These are phyloP conservation scores for Pleurotus sapidus DNA, from an alignment of 768 basidiomycete species.

Conservation along the genomic window DNA sequence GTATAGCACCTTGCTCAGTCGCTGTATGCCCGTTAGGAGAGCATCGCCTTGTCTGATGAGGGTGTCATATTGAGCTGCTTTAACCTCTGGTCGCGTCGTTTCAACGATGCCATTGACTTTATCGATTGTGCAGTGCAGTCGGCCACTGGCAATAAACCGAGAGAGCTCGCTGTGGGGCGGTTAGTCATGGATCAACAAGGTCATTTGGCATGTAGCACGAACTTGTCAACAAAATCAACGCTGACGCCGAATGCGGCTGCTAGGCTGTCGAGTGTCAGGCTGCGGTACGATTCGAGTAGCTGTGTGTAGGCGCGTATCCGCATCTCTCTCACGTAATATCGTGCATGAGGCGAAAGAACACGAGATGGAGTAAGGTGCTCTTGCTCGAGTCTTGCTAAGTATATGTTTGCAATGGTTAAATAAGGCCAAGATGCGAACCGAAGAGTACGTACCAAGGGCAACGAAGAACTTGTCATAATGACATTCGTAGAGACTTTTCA, in stretches of 20 bases:
- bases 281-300: slow-evolving; percentile 87
- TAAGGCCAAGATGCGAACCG: neutral
- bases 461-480: slow-evolving; percentile 95
- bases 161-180: slow-evolving; percentile 69
- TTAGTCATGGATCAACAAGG: neutral
- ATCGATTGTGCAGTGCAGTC: slow-evolving; percentile 88
- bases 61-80: slow-evolving; percentile 88
- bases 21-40: slow-evolving; percentile 81
- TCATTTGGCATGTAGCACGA: slow-evolving; percentile 23
- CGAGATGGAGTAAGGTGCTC: slow-evolving; percentile 85
- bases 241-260: slow-evolving; percentile 87
- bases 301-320: slow-evolving; percentile 92
- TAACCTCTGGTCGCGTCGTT: slow-evolving; percentile 66
- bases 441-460: slow-evolving; percentile 61
- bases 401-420: neutral
- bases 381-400: slow-evolving; percentile 82
- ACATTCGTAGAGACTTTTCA: slow-evolving; percentile 87
- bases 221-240: slow-evolving; percentile 85
- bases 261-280: slow-evolving; percentile 85
- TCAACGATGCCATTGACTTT: slow-evolving; percentile 93
- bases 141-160: slow-evolving; percentile 84
- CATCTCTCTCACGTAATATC: slow-evolving; percentile 94
- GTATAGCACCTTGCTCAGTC: slow-evolving; percentile 85
- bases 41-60: slow-evolving; percentile 94
- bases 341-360: slow-evolving; percentile 79